Evolutionary conservation across 768 basidiomycete species (phyloP).

Genomic region (Lactarius quietus): DNA sequence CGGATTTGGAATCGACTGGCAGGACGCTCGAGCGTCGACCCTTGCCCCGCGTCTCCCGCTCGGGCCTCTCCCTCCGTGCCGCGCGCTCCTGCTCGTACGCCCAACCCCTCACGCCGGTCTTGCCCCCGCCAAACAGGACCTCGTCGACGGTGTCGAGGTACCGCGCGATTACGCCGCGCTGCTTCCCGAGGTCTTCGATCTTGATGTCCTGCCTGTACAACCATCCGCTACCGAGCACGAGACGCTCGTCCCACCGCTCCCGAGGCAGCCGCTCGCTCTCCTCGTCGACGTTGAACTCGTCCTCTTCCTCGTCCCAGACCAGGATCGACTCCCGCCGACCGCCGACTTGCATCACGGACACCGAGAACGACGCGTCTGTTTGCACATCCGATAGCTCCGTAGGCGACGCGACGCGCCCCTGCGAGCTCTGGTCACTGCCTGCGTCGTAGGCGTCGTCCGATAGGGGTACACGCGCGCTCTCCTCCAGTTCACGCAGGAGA

Average conservation of each 20-base stretch:
- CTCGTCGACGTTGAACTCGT: constrained; percentile 44
- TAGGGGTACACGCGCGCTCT: constrained; percentile 48
- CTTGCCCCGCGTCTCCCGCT: constrained; percentile 46
- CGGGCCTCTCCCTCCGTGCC: constrained; percentile 48
- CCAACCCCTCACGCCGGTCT: constrained; percentile 47
- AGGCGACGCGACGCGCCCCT: constrained; percentile 48
- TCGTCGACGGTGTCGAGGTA: constrained; percentile 78
- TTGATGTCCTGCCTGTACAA: constrained; percentile 59
- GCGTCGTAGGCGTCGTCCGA: constrained; percentile 77
- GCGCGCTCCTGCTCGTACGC: constrained; percentile 44
- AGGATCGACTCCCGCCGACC: constrained; percentile 56
- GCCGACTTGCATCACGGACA: constrained; percentile 65
- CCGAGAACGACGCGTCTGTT: constrained; percentile 59
- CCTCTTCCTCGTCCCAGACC: constrained; percentile 73
- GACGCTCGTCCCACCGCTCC: constrained; percentile 71
- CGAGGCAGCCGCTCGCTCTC: constrained; percentile 46
- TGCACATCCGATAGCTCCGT: constrained; percentile 30
- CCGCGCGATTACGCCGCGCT: constrained; percentile 49
- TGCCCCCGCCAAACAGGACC: constrained; percentile 63
- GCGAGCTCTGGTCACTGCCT: constrained; percentile 55
- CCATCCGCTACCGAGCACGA: constrained; percentile 81
- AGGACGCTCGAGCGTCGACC: constrained; percentile 45
- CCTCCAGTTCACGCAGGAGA: constrained; percentile 80
- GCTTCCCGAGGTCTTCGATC: constrained; percentile 50
- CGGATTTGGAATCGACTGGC: constrained; percentile 35